These are phyloP conservation scores for Globisporangium barbulae DNA, from an alignment of 352 stramenopile genomes.

Conservation along the genomic window DNA sequence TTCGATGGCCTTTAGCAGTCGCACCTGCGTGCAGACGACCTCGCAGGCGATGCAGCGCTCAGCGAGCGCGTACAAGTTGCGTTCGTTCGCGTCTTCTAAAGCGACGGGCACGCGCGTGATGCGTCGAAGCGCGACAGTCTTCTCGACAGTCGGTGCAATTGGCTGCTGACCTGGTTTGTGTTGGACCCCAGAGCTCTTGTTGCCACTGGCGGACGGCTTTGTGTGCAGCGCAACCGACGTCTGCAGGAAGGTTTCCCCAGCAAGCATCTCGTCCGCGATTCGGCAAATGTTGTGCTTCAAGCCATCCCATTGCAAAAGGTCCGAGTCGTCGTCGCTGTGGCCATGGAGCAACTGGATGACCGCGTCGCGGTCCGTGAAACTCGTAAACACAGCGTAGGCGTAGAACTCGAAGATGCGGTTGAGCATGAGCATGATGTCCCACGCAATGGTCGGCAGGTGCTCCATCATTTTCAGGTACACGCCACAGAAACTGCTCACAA, in stretches of 20 bases:
- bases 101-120: slow-evolving; percentile 40
- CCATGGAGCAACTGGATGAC: slow-evolving; percentile 49
- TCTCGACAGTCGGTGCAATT: slow-evolving; percentile 16
- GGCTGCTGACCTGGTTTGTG: background rate
- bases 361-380: slow-evolving; percentile 43
- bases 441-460: slow-evolving; percentile 64
- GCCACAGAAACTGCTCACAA: slow-evolving; percentile 52
- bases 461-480: slow-evolving; percentile 89
- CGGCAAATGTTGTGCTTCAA: slow-evolving; percentile 46
- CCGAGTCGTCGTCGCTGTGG: slow-evolving; percentile 19
- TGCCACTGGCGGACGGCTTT: slow-evolving; percentile 16
- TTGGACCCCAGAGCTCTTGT: slow-evolving; percentile 12
- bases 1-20: slow-evolving; percentile 67
- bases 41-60: slow-evolving; percentile 67
- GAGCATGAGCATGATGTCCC: slow-evolving; percentile 67
- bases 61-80: slow-evolving; percentile 56
- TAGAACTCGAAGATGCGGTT: slow-evolving; percentile 82
- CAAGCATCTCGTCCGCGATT: slow-evolving; percentile 46
- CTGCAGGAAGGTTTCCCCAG: slow-evolving; percentile 43
- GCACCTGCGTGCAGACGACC: slow-evolving; percentile 51
- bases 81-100: slow-evolving; percentile 50
- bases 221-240: slow-evolving; percentile 34
- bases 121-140: slow-evolving; percentile 45
- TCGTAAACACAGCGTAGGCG: slow-evolving; percentile 72
- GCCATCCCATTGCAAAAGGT: slow-evolving; percentile 35